A percentile compares a stretch with the other conserved stretches of the same genome.
phyloP scores from a whole-genome alignment of 805 yeast genomes.

The Saccharomycopsis javanensis region DNA sequence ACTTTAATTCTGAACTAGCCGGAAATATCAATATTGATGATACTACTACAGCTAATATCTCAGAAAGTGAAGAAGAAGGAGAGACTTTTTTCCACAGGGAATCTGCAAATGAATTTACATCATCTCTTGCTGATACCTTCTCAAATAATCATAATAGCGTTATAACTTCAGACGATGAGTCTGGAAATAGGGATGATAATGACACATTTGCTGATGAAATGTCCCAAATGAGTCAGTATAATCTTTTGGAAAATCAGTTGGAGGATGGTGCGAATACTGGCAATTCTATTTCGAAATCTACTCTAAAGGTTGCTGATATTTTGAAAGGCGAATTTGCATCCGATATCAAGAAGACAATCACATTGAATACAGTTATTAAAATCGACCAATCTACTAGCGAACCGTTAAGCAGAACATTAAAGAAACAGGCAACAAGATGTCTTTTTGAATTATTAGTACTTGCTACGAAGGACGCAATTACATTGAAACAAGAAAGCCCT shows the following conservation, averaged over 20 bases:
- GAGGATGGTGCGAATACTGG: constrained; percentile 18
- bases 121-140: constrained; percentile 14
- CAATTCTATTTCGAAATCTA: constrained; percentile 33
- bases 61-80: not conserved
- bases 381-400: constrained; percentile 27
- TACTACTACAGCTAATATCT: not conserved
- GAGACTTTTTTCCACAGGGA: constrained; percentile 14
- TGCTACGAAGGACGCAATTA: constrained; percentile 66
- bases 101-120: constrained; percentile 14
- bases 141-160: not conserved
- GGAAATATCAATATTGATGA: not conserved
- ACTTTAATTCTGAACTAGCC: constrained; percentile 28
- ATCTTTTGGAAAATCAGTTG: not conserved
- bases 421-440: constrained; percentile 55
- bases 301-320: constrained; percentile 43
- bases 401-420: constrained; percentile 32
- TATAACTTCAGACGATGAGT: not conserved
- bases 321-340: constrained; percentile 30
- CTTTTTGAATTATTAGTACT: constrained; percentile 78
- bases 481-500: constrained; percentile 36
- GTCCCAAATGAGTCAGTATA: not conserved
- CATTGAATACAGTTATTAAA: constrained; percentile 33
- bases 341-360: constrained; percentile 19
- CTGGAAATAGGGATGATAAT: constrained; percentile 20
- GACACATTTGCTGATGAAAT: not conserved